Evolutionary conservation across 768 basidiomycete species (phyloP), one percentile per base, ranked within the genome.

Genomic region (Mycena galericulata): DNA sequence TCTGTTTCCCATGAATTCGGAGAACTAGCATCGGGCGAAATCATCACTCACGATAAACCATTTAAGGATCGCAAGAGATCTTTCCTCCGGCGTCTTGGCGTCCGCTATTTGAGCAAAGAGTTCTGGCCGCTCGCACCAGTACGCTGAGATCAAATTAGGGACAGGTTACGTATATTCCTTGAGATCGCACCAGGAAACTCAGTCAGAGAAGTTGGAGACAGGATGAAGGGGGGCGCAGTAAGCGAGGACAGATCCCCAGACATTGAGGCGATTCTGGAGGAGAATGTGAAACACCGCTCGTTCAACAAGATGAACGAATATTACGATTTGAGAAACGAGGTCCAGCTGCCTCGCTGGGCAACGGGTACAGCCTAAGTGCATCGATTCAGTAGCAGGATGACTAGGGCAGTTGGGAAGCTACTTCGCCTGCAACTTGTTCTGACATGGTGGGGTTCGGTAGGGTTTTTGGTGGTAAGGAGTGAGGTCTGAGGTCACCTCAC

Each of bases 81-180:
- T 85, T 2, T 90, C 89, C 78, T 96, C 91, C 32, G 90, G 87
- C 15, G 87, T 88, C 76, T 84, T 85, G 6, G 90, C 95, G 72
- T 91, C 90, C 22, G 91, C 89, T 76, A 98, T 98, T 24, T 89
- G 89, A 4, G 96, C 89, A 75, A 99, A 98, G 60, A 96, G 83
- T 60, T 91, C 91, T 29, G 96, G 96, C 56, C 94, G 93, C 78
- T 99, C 97, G 76, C 96, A 95, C 97, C 97, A 99, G 80, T 99
- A 98, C 0, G 96, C 96, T 94, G 70, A 59, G 34, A 58, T 63
- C 36, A 41, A 55, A 45, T 43, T 51, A 72, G 61, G 18, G 38
- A 36, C 46, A 49, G 46, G 67, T 67, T 36, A 56, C 46, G 49
- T 32, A 50, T 36, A 68, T 56, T 27, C 14, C 41, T 2, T n/a